Base-by-base conservation (phyloP, 2,329 filamentous ascomycete genomes). In the Neofusicoccum cordaticola region DNA sequence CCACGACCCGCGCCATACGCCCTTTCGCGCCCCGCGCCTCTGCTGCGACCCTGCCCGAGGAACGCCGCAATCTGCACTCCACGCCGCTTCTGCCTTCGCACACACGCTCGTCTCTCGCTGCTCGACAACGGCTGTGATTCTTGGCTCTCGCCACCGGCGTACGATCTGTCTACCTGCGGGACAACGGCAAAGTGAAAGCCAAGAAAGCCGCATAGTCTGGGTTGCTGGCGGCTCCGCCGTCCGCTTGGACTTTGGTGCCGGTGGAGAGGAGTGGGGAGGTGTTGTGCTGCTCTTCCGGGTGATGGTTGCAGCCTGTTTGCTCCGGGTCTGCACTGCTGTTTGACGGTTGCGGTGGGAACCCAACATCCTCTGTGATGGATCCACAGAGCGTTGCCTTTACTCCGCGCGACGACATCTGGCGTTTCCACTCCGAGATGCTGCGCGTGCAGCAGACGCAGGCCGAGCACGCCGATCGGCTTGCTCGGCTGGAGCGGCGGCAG, bases 371-470 rank as follows among this genome's bases (percentile, higher is more conserved):
- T 67, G 75, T 69, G 68, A 88, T 88, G 86, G 86, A 88, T 82
- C 84, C 85, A 69, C 85, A 88, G 78, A 87, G 78, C 70, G 76
- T 83, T 75, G 81, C 83, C 66, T 87, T 88, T 77, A 86, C 85
- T 69, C 87, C 86, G 69, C 84, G 82, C 75, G 85, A 86, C 79
- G 86, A 89, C 74, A 79, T 86, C 71, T 89, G 87, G 86, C 84
- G 85, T 68, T 77, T 89, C 67, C 84, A 88, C 69, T 83, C 83
- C 74, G 86, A 88, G 68, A 80, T 89, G 72, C 84, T 84, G 69
- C 83, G 85, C 66, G 77, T 89, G 42, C 86, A 87, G 70, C 81
- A 85, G 68, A 80, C 82, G 17, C 87, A 89, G 73, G 79, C 82
- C 60, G 85, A 88, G 67, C 86, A 89, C 74, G 79, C 82, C 50